Conservation (phyloP, 2,329 filamentous ascomycete genomes). For the Knufia petricola region DNA sequence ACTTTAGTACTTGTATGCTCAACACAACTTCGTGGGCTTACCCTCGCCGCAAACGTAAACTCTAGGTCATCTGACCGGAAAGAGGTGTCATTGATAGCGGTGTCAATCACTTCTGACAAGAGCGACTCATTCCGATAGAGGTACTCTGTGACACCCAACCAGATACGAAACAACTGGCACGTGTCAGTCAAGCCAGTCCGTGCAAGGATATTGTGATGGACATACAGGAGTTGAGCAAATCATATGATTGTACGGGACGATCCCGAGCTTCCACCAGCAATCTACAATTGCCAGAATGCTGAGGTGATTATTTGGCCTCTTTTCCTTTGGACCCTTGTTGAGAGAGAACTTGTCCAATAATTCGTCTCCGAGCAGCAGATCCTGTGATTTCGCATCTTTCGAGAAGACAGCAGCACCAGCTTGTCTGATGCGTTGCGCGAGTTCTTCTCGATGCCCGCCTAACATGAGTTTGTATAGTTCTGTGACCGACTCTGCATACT, state of each 20-base stretch:
- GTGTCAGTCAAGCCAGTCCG: conserved; percentile 10
- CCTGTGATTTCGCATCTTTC: conserved; percentile 42
- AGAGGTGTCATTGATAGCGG: conserved; percentile 77
- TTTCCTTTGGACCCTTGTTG: conserved; percentile 56
- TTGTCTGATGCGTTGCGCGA: conserved; percentile 64
- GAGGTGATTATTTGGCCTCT: conserved; percentile 83
- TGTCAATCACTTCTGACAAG: conserved; percentile 74
- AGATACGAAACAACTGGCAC: conserved; percentile 71
- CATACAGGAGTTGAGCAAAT: conserved; percentile 86
- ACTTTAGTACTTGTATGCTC: conserved; percentile 4
- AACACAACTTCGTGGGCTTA: conserved; percentile 27
- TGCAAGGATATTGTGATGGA: conserved; percentile 14
- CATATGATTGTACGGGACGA: conserved; percentile 98
- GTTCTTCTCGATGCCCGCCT: conserved; percentile 65
- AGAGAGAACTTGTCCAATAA: conserved; percentile 84
- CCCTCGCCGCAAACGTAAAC: conserved; percentile 88
- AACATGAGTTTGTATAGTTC: conserved; percentile 97
- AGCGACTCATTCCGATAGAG: conserved; percentile 75
- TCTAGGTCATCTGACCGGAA: conserved; percentile 95
- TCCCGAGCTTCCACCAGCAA: conserved; percentile 89
- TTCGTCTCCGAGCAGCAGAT: conserved; percentile 65
- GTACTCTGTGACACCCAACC: conserved; percentile 94
- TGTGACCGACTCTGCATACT: conserved; percentile 87
- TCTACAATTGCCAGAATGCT: conserved; percentile 93
- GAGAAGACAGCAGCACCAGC: conserved; percentile 67